A percentile compares a stretch with the other conserved stretches of the same genome.
Evolutionary conservation across 495 filamentous ascomycete genomes (phyloP).

Genomic region (Trichoderma erinaceum): DNA sequence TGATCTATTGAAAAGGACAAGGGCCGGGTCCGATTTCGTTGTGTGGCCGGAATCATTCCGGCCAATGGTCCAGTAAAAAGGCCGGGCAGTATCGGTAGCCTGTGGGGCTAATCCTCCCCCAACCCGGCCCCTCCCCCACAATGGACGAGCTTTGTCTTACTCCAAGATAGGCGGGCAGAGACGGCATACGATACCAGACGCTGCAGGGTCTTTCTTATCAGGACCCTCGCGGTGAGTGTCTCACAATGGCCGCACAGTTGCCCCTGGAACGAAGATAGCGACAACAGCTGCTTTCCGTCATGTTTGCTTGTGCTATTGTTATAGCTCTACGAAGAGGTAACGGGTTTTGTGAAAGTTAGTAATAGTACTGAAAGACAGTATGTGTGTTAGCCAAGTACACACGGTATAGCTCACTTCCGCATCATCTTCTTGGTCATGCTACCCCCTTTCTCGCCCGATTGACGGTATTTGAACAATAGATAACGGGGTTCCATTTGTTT

Average conservation of each 20-base stretch:
- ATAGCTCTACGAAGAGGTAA: no score
- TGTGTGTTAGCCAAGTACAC: not conserved
- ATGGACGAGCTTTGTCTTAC: not conserved
- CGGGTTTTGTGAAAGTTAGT: no score
- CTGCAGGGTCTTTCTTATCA: not conserved
- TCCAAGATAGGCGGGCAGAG: not conserved
- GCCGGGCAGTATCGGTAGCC: conserved; percentile 18
- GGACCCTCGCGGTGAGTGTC: not conserved
- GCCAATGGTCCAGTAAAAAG: conserved; percentile 21
- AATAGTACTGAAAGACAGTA: not conserved
- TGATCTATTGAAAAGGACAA: not conserved
- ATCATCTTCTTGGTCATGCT: not conserved
- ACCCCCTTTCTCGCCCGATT: not conserved
- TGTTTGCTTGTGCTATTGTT: not conserved
- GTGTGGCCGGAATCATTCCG: conserved; percentile 33
- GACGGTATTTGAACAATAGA: not conserved
- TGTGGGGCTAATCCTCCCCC: not conserved
- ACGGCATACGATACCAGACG: not conserved
- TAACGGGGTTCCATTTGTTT: not conserved
- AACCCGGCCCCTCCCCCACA: conserved; percentile 10
- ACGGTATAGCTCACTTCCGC: not conserved
- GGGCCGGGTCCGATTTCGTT: conserved; percentile 13
- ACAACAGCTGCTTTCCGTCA: not conserved
- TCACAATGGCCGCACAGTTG: no score
- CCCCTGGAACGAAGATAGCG: no score